These are phyloP conservation scores for Aciculosporium take DNA, from an alignment of 2,329 filamentous ascomycete species.

Conservation along the genomic window DNA sequence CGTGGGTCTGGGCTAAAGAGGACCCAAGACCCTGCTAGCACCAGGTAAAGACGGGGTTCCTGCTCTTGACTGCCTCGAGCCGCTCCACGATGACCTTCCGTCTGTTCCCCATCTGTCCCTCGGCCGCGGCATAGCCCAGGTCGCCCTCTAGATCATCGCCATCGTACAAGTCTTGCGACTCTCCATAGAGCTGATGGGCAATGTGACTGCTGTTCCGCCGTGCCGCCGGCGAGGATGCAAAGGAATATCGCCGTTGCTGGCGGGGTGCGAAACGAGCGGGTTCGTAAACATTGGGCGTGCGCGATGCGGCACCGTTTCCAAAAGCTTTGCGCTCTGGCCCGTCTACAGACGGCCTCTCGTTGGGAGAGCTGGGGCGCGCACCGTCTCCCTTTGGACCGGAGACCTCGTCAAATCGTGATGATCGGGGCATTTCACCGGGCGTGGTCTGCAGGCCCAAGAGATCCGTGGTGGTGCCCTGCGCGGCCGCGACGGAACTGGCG, in stretches of 20 bases:
- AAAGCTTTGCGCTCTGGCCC: conserved; percentile 9
- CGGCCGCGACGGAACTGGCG: conserved; percentile 22
- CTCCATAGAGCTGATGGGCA: conserved; percentile 38
- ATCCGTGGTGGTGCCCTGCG: conserved; percentile 36
- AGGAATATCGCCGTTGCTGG: conserved; percentile 40
- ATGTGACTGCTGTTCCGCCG: conserved; percentile 36
- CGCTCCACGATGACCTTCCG: conserved; percentile 95
- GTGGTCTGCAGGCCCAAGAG: conserved; percentile 54
- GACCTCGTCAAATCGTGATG: conserved; percentile 56
- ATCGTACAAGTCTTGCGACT: conserved; percentile 42
- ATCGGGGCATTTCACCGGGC: conserved; percentile 54
- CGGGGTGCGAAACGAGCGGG: conserved; percentile 27
- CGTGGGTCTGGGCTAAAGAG: too few species aligned
- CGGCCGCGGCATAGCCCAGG: conserved; percentile 83
- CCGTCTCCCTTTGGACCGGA: conserved; percentile 29
- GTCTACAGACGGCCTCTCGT: conserved; percentile 14
- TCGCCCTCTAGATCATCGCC: conserved; percentile 80
- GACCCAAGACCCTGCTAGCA: conserved; percentile 45
- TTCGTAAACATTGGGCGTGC: conserved; percentile 29
- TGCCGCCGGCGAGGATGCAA: conserved; percentile 31
- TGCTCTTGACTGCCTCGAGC: conserved; percentile 86
- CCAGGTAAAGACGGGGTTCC: conserved; percentile 95
- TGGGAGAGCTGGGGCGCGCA: conserved; percentile 21
- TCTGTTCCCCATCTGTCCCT: conserved; percentile 81
- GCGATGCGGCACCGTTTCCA: conserved; percentile 23